Evolutionary conservation across 306 rosid genomes (phyloP).

Genomic region (Oxytropis ochrocephala): DNA sequence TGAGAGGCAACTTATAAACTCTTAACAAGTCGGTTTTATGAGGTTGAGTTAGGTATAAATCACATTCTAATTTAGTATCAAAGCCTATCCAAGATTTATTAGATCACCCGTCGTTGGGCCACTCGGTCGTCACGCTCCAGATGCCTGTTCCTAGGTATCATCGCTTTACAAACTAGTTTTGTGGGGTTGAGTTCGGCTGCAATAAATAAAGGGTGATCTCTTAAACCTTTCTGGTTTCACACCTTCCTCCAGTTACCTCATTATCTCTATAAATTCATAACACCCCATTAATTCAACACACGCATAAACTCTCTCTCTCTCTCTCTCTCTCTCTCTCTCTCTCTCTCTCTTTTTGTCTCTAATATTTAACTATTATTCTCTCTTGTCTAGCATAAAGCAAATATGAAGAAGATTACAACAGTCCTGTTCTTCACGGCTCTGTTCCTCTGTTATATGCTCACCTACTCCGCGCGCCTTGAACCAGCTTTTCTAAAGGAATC

Average conservation of each 20-base stretch:
- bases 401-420: slow-evolving; percentile 25
- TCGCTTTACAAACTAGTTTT: too few species aligned
- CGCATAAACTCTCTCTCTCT: background rate
- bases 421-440: slow-evolving; percentile 26
- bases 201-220: slow-evolving; percentile 9
- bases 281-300: slow-evolving; percentile 1
- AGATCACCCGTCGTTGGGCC: too few species aligned
- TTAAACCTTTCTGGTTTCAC: slow-evolving; percentile 24
- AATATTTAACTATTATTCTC: background rate
- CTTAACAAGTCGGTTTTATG: too few species aligned
- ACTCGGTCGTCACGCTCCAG: too few species aligned
- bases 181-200: too few species aligned
- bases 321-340: background rate
- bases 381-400: background rate
- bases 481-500: slow-evolving; percentile 17
- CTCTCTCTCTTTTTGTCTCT: background rate
- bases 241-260: background rate
- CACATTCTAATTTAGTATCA: too few species aligned
- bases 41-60: too few species aligned
- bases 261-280: slow-evolving; percentile 27
- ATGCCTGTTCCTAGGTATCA: too few species aligned
- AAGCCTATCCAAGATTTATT: too few species aligned
- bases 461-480: slow-evolving; percentile 26
- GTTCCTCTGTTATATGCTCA: slow-evolving; percentile 22
- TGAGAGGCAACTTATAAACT: too few species aligned